A percentile compares a stretch with the other conserved stretches of the same genome.
Evolutionary conservation across 208 protist species (phyloP).

Genomic region (Crithidia expoeki): DNA sequence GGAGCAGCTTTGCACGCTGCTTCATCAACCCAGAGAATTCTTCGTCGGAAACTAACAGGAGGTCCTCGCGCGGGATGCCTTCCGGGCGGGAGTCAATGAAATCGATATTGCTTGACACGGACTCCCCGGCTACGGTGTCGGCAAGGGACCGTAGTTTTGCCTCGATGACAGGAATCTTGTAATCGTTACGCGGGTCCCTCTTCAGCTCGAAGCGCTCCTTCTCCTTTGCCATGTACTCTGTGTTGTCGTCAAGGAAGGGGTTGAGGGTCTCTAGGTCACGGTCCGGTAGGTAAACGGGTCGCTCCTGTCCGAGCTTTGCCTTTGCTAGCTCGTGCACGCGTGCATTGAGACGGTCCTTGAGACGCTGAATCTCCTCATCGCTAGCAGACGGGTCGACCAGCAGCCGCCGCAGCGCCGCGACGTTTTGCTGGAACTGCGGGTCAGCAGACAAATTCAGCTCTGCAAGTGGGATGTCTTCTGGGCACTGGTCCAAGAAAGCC

Average conservation of each 20-base stretch:
- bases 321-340: conserved; percentile 55
- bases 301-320: conserved; percentile 43
- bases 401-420: conserved; percentile 35
- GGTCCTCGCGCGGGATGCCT: conserved; percentile 50
- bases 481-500: conserved; percentile 43
- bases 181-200: conserved; percentile 58
- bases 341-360: conserved; percentile 49
- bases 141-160: conserved; percentile 41
- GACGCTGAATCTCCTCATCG: conserved; percentile 36
- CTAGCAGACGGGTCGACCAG: conserved; percentile 35
- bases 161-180: conserved; percentile 51
- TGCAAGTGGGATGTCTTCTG: conserved; percentile 45
- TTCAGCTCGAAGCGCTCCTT: conserved; percentile 47
- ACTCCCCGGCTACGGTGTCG: conserved; percentile 23
- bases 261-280: conserved; percentile 54
- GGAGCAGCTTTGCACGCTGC: conserved; percentile 34
- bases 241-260: conserved; percentile 52
- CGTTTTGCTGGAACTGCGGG: conserved; percentile 38
- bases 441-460: conserved; percentile 45
- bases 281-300: conserved; percentile 43
- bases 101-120: conserved; percentile 13
- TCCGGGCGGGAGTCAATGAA: conserved; percentile 46
- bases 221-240: conserved; percentile 54
- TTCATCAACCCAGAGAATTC: conserved; percentile 32
- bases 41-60: conserved; percentile 35